phyloP scores from a whole-genome alignment of 331 rosid genomes.

The Ulmus americana region DNA sequence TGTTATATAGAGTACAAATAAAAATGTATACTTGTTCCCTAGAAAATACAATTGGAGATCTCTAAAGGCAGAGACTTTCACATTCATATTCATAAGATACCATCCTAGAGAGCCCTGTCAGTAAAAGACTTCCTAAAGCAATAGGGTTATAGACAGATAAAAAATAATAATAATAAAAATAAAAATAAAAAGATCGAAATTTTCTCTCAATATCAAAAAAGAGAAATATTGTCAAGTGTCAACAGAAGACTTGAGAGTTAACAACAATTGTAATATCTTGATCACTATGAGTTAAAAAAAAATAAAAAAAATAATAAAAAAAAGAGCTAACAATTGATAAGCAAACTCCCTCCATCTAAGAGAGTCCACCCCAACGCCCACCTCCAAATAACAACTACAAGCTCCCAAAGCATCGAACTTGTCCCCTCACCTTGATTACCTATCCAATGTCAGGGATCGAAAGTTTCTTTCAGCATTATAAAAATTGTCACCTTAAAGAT shows the following conservation, averaged over 20 bases:
- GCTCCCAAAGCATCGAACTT: slow-evolving; percentile 12
- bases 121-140: slow-evolving; percentile 12
- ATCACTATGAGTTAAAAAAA: too few relatives aligned
- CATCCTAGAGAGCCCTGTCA: slow-evolving; percentile 1
- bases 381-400: slow-evolving; percentile 12
- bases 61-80: slow-evolving; percentile 6
- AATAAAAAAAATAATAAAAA: too few relatives aligned
- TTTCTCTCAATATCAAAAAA: not conserved
- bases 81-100: slow-evolving; percentile 4
- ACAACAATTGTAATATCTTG: not conserved
- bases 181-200: not conserved
- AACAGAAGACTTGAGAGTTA: slow-evolving; percentile 4
- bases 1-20: slow-evolving; percentile 10
- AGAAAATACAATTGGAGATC: slow-evolving; percentile 4
- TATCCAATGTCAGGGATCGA: slow-evolving; percentile 22
- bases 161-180: too few relatives aligned
- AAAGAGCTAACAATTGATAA: not conserved
- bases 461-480: slow-evolving; percentile 19
- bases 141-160: not conserved
- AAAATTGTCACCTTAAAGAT: slow-evolving; percentile 25
- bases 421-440: slow-evolving; percentile 21
- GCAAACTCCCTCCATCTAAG: slow-evolving; percentile 18
- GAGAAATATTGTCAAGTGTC: not conserved
- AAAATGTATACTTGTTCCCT: slow-evolving; percentile 1
- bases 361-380: slow-evolving; percentile 7